These are phyloP conservation scores for Xylaria multiplex DNA, from an alignment of 2,329 filamentous ascomycete species.

Conservation along the genomic window DNA sequence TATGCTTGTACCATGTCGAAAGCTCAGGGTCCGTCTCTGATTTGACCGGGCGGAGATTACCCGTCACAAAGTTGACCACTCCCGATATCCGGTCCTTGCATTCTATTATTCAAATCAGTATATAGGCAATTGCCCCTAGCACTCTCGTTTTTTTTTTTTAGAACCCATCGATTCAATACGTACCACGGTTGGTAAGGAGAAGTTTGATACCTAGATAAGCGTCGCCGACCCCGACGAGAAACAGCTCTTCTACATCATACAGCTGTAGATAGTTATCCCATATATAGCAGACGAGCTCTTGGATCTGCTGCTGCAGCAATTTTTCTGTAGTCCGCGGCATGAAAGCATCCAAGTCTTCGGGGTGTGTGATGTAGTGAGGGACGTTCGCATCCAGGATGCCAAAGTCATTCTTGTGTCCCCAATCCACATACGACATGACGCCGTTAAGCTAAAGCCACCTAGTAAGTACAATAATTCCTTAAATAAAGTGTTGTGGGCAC, in stretches of 20 bases:
- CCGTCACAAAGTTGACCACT: slow-evolving; percentile 83
- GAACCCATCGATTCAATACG: slow-evolving; percentile 30
- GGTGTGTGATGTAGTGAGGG: slow-evolving; percentile 76
- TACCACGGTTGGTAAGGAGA: slow-evolving; percentile 80
- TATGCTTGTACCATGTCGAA: slow-evolving; percentile 83
- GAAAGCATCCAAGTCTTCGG: slow-evolving; percentile 64
- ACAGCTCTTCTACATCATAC: slow-evolving; percentile 76
- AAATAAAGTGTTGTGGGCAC: slow-evolving; percentile 46
- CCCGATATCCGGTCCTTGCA: slow-evolving; percentile 75
- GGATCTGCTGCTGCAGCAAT: slow-evolving; percentile 67
- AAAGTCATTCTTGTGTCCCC: slow-evolving; percentile 80
- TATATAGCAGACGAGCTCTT: slow-evolving; percentile 83
- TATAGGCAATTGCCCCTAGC: background rate
- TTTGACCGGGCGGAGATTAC: slow-evolving; percentile 79
- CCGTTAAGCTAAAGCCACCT: slow-evolving; percentile 74
- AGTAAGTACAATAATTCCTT: slow-evolving; percentile 35
- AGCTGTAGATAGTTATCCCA: slow-evolving; percentile 98
- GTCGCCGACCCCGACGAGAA: slow-evolving; percentile 89
- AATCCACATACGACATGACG: slow-evolving; percentile 82
- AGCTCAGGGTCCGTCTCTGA: slow-evolving; percentile 80
- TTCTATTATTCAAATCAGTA: slow-evolving; percentile 52
- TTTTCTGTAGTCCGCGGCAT: slow-evolving; percentile 58
- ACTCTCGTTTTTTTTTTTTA: background rate
- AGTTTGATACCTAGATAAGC: slow-evolving; percentile 86
- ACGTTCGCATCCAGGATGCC: slow-evolving; percentile 93